Evolutionary conservation across 352 stramenopile species (phyloP), one percentile per base, ranked within the genome.

Genomic region (Blastocystis sp.): DNA sequence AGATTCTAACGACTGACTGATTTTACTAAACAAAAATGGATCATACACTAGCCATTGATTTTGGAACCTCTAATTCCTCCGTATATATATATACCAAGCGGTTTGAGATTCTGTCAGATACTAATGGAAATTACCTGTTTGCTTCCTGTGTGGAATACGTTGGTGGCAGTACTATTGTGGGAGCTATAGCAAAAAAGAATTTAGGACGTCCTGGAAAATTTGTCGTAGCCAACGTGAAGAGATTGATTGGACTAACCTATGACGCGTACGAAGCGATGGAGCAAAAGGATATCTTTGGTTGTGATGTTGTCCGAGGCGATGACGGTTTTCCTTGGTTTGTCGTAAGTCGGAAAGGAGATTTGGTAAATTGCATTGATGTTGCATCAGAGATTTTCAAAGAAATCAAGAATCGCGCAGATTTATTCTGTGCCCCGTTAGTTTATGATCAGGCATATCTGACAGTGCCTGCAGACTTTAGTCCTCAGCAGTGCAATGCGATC

Each of bases 31-130:
- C 16, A 30, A n/a, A 6, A 9, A 85, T 85, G 73, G 73, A 85
- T 53, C 30, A 65, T 16, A 85, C 50, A 0, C 50, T 85, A 24
- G 50, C 47, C 30, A 85, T 85, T 69, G 73, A 85, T 41, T 85
- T 85, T 85, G 73, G 50, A 39, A 85, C 73, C 26, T 68, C 50
- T n/a, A 85, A 85, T 16, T 85, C 73, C 26, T 24, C 47, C 7
- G 73, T 68, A 1, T 85, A 50, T 30, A 24, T 55, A 24, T 66
- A 30, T 26, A 85, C 65, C 30, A 47, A 55, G n/a, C 34, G 24
- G 20, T 11, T 85, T 3, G 53, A 68, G 24, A 18, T 41, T 4
- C 9, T 85, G 3, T 30, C 26, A 6, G 13, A 24, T 41, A 26
- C 50, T 5, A 64, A 56, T 8, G 50, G 73, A 45, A 66, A 26